Evolutionary conservation across 352 stramenopile genomes (phyloP), one percentile per base, ranked within the genome.

Genomic region (Pythium brachiatum): DNA sequence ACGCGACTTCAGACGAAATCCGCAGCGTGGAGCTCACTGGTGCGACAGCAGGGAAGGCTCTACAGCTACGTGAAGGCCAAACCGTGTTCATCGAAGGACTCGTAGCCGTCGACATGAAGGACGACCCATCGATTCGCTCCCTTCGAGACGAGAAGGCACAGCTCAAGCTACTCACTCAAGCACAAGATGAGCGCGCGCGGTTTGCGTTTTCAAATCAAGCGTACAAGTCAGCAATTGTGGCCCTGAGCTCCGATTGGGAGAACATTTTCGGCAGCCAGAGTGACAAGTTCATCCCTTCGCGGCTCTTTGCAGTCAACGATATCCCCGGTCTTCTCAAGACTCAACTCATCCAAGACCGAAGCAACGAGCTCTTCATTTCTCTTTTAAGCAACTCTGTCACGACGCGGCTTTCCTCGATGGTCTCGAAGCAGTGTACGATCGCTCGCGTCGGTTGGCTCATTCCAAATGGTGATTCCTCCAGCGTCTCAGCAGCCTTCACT

Each of bases 241-340:
- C 65, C 3, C 53, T 90, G n/a, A 83, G 78, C 52, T 87, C 81
- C 2, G 81, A 90, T 57, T 90, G 81, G 81, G 69, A 70, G 21
- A 78, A 54, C 20, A 77, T 90, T 21, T 90, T 90, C 51, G 81
- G 81, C 2, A 76, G 72, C 18, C 81, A 90, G 53, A 86, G 78
- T 21, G 63, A 70, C 5, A 64, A 80, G 27, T 82, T 88, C 53
- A 61, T 27, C 34, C 64, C 64, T 27, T 75, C 75, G n/a, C 70
- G 73, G 1, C 31, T 90, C 12, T 79, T 64, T 7, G 38, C 73
- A 6, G 63, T 90, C 46, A 90, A 83, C 54, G 69, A 73, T 25
- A 86, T 64, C 0, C 62, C 68, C 1, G 78, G 76, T 18, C 51
- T 88, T 3, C 46, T 86, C 34, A 75, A 76, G 23, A 64, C 51